phyloP scores from a whole-genome alignment of 345 rosid genomes.

The Erysimum cheiranthoides region DNA sequence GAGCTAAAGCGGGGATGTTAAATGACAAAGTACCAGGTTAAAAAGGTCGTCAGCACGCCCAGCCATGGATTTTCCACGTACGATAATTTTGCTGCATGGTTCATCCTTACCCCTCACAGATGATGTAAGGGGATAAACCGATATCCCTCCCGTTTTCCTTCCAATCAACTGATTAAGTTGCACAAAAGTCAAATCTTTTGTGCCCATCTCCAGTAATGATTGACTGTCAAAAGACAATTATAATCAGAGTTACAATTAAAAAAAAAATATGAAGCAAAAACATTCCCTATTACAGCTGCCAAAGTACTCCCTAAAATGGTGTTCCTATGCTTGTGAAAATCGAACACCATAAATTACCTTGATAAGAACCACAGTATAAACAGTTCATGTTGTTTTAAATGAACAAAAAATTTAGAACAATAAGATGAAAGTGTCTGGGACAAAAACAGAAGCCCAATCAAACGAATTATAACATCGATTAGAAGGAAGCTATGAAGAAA shows the following conservation, averaged over 20 bases:
- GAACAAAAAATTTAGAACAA: not conserved
- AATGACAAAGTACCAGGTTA: slow-evolving; percentile 64
- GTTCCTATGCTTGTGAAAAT: slow-evolving; percentile 10
- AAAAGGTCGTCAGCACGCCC: slow-evolving; percentile 89
- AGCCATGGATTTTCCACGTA: slow-evolving; percentile 97
- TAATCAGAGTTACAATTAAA: slow-evolving; percentile 6
- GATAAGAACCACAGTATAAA: slow-evolving; percentile 11
- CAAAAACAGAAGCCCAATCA: slow-evolving; percentile 4
- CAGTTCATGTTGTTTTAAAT: not conserved
- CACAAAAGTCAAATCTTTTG: slow-evolving; percentile 86
- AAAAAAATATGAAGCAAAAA: slow-evolving; percentile 1
- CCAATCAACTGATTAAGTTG: slow-evolving; percentile 98
- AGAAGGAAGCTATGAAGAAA: slow-evolving; percentile 6
- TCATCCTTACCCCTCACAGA: slow-evolving; percentile 76
- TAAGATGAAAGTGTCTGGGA: not conserved
- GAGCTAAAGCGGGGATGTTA: not conserved
- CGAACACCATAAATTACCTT: not conserved
- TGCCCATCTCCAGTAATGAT: slow-evolving; percentile 97
- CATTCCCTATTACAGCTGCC: slow-evolving; percentile 19
- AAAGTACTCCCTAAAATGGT: not conserved
- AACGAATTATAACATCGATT: not conserved
- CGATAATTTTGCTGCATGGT: slow-evolving; percentile 82
- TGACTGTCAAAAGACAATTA: slow-evolving; percentile 60
- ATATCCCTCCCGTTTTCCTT: slow-evolving; percentile 98
- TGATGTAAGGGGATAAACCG: slow-evolving; percentile 91